Percentiles rank a stretch among this genome's conserved stretches.
phyloP scores from a whole-genome alignment of 2,329 filamentous ascomycete genomes.

The Hawksworthiomyces lignivorus region DNA sequence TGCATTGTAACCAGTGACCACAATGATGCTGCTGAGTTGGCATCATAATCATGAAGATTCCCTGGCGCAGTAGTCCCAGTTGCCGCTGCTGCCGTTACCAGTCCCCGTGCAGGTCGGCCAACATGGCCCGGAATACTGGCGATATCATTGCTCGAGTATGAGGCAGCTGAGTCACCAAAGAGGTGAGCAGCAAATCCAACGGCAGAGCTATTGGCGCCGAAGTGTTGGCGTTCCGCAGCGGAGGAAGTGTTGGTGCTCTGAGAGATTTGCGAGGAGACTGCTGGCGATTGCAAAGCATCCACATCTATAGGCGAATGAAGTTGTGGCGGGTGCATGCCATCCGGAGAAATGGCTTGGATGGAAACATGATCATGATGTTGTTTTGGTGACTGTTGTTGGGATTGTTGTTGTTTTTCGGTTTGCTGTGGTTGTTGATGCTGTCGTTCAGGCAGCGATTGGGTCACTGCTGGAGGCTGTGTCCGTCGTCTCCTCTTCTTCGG shows the following conservation, averaged over 20 bases:
- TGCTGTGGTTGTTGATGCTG: too few species aligned
- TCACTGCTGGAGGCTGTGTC: too few species aligned
- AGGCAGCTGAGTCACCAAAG: conserved; percentile 7
- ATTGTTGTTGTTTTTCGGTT: not conserved
- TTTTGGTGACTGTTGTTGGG: not conserved
- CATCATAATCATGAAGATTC: too few species aligned
- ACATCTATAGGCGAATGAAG: too few species aligned
- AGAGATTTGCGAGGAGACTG: too few species aligned
- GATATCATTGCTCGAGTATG: conserved; percentile 4
- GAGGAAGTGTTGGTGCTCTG: not conserved
- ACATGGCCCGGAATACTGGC: conserved; percentile 3
- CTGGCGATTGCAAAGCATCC: too few species aligned
- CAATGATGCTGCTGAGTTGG: not conserved
- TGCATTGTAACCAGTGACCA: conserved; percentile 9
- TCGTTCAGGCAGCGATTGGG: too few species aligned
- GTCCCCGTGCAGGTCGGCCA: not conserved
- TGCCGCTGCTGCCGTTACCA: not conserved
- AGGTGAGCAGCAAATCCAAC: conserved; percentile 10
- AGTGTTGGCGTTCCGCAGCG: conserved; percentile 2
- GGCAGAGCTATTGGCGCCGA: conserved; percentile 11
- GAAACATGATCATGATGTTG: not conserved
- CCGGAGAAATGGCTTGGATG: too few species aligned
- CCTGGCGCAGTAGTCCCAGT: not conserved
- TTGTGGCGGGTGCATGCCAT: too few species aligned
- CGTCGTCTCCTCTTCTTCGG: conserved; percentile 1